phyloP scores from a whole-genome alignment of 208 protist genomes.

The Leishmania turanica region DNA sequence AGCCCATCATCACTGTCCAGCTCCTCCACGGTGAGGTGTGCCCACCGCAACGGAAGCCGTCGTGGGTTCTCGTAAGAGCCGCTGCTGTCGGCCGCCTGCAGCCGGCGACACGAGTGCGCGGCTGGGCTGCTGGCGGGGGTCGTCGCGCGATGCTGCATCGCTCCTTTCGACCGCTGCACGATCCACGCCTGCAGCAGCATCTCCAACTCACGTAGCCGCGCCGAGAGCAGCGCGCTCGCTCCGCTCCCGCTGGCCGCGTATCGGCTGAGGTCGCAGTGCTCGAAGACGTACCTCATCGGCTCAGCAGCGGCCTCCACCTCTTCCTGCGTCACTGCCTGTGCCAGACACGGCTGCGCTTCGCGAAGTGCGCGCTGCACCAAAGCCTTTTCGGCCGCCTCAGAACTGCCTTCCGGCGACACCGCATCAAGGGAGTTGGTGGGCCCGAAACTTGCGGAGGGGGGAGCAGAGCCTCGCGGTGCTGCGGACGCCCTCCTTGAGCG shows the following conservation, averaged over 20 bases:
- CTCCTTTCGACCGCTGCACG: conserved; percentile 11
- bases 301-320: conserved; percentile 13
- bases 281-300: conserved; percentile 27
- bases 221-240: conserved; percentile 19
- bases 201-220: conserved; percentile 14
- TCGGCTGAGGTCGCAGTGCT: conserved; percentile 14
- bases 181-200: conserved; percentile 16
- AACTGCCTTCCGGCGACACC: not conserved
- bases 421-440: conserved; percentile 5
- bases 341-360: conserved; percentile 7
- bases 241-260: conserved; percentile 5
- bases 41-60: conserved; percentile 65
- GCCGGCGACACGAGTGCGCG: conserved; percentile 19
- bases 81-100: conserved; percentile 5
- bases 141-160: conserved; percentile 34
- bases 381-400: conserved; percentile 5
- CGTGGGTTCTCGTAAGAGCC: conserved; percentile 49
- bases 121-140: conserved; percentile 15
- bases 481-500: conserved; percentile 5
- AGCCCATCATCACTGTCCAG: conserved; percentile 46
- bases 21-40: conserved; percentile 53
- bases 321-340: conserved; percentile 10
- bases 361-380: conserved; percentile 13
- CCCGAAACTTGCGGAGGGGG: not conserved
- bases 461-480: not conserved